phyloP scores from a whole-genome alignment of 108 stramenopile genomes.

The Pelagomonas calceolata region DNA sequence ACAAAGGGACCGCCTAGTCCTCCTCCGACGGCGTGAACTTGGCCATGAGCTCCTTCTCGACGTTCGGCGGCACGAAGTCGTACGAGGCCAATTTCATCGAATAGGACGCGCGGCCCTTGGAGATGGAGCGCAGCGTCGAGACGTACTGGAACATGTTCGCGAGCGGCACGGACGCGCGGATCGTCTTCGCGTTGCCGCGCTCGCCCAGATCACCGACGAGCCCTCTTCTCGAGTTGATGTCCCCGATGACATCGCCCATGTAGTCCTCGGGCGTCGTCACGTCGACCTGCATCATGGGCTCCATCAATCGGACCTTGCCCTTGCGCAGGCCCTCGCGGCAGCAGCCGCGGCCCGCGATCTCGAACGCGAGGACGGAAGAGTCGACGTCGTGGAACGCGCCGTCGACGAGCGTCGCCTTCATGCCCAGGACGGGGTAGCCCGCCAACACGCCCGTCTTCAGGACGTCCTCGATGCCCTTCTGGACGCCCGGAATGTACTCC shows the following conservation, averaged over 20 bases:
- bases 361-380: slow-evolving; percentile 79
- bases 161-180: slow-evolving; percentile 80
- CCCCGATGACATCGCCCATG: slow-evolving; percentile 95
- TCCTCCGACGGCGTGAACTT: slow-evolving; percentile 63
- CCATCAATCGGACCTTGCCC: slow-evolving; percentile 90
- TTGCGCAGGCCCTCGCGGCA: slow-evolving; percentile 86
- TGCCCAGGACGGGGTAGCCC: slow-evolving; percentile 86
- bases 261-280: slow-evolving; percentile 91
- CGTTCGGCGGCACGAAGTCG: slow-evolving; percentile 84
- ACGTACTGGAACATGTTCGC: slow-evolving; percentile 99
- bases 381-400: slow-evolving; percentile 80
- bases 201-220: slow-evolving; percentile 84
- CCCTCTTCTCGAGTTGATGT: slow-evolving; percentile 93
- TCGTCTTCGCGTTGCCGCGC: slow-evolving; percentile 83
- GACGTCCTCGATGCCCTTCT: slow-evolving; percentile 93
- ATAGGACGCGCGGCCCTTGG: slow-evolving; percentile 93
- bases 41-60: slow-evolving; percentile 77
- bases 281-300: slow-evolving; percentile 97
- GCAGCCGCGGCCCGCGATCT: slow-evolving; percentile 83
- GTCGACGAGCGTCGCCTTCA: slow-evolving; percentile 82
- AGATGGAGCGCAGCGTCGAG: slow-evolving; percentile 79
- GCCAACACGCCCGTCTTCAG: slow-evolving; percentile 81
- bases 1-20: neutral
- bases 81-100: slow-evolving; percentile 92
- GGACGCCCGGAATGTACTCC: slow-evolving; percentile 95